These are phyloP conservation scores for Fusarium cyanostomum DNA, from an alignment of 2,329 filamentous ascomycete genomes.

Conservation along the genomic window DNA sequence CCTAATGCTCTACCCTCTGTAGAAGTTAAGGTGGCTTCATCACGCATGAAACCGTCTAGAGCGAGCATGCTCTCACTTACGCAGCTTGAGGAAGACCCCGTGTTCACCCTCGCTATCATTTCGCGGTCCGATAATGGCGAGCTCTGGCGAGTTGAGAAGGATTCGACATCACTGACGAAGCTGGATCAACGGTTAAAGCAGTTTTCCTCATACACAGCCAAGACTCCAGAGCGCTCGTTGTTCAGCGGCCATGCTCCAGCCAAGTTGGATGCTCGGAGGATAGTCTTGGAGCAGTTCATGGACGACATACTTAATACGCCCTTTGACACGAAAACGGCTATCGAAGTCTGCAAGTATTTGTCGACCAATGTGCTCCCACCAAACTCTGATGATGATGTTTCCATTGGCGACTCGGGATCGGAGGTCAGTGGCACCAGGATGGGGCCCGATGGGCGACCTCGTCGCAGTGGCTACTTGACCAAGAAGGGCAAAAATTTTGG, in stretches of 20 bases:
- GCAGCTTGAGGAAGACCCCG: conserved; percentile 87
- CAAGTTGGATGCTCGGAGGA: conserved; percentile 86
- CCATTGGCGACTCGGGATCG: conserved; percentile 33
- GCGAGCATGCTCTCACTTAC: conserved; percentile 84
- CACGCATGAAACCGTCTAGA: conserved; percentile 90
- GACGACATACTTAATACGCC: conserved; percentile 85
- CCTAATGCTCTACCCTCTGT: conserved; percentile 90
- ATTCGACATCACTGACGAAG: conserved; percentile 80
- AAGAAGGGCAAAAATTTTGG: conserved; percentile 99
- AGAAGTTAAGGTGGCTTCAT: conserved; percentile 87
- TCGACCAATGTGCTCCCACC: conserved; percentile 73
- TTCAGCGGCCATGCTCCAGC: conserved; percentile 95
- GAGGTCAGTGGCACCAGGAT: conserved; percentile 50
- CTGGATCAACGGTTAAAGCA: conserved; percentile 85
- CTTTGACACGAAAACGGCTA: conserved; percentile 78
- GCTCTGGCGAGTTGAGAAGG: conserved; percentile 95
- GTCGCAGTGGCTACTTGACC: conserved; percentile 90
- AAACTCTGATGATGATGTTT: conserved; percentile 64
- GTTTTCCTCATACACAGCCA: conserved; percentile 75
- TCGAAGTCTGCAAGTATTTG: conserved; percentile 88
- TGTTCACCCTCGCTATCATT: conserved; percentile 89
- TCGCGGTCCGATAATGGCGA: conserved; percentile 80
- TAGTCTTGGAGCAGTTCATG: conserved; percentile 84
- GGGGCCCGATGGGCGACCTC: conserved; percentile 71
- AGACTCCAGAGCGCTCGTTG: conserved; percentile 82